Evolutionary conservation across 331 rosid species (phyloP), one percentile per base, ranked within the genome.

Genomic region (Pyracantha coccinea): DNA sequence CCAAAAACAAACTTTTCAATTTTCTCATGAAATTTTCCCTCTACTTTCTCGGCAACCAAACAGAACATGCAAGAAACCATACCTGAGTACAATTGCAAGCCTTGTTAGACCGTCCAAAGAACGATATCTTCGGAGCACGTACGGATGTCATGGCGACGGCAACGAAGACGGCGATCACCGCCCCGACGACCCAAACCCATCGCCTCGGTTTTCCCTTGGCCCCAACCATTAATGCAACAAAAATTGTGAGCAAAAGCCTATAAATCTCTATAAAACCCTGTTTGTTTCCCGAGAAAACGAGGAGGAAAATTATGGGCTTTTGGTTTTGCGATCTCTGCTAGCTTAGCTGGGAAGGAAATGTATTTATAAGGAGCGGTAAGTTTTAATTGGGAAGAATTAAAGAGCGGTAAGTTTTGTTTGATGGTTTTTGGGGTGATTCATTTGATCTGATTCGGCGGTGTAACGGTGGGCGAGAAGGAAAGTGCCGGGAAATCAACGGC

Each of bases 41-140:
- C 54, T 41, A 70, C 70, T 75, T 78, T 81, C 77, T 24, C 64
- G 6, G 72, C 7, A 45, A 41, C 52, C 77, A 74, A 33, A 15
- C 69, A 78, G n/a, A 4, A 76, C 13, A 16, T n/a, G 57, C 54
- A 80, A 62, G 32, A 76, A 66, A 28, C n/a, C 62, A 73, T 81
- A 94, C 98, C 91, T 78, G 79, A 66, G 91, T 75, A 85, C 98
- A 94, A 8, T 14, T 87, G 45, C 98, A 94, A 28, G 91, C 88
- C 86, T 81, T 83, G 4, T 76, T 81, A 27, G 83, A 81, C 14
- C 78, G 83, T 54, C 96, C 91, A 68, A 77, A 86, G 2, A 86
- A 86, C 63, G 91, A 77, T 55, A 81, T 77, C 32, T 47, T 70
- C 4, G 91, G 78, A 52, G 86, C 80, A 59, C 86, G 74, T 25